phyloP scores from a whole-genome alignment of 2,329 filamentous ascomycete genomes.

The Colletotrichum liaoningense region DNA sequence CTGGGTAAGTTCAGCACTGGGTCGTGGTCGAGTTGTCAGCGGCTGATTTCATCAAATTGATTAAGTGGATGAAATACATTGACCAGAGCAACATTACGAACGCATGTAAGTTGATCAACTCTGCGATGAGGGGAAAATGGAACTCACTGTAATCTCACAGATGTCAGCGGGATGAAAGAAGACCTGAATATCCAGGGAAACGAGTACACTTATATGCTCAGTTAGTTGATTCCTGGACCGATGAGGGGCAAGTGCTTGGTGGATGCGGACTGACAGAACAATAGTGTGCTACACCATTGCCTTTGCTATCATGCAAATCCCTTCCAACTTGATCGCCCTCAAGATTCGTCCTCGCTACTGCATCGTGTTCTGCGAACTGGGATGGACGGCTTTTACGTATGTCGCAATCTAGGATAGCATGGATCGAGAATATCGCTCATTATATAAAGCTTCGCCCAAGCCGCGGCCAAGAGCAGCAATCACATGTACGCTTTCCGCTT shows the following conservation, averaged over 20 bases:
- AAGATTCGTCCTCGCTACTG: slow-evolving; percentile 72
- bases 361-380: slow-evolving; percentile 58
- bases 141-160: not conserved
- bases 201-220: slow-evolving; percentile 24
- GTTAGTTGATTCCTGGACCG: not conserved
- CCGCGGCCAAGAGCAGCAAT: slow-evolving; percentile 9
- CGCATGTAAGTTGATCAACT: not conserved
- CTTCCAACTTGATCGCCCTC: slow-evolving; percentile 76
- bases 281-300: slow-evolving; percentile 55
- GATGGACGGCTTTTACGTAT: slow-evolving; percentile 15
- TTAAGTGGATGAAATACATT: slow-evolving; percentile 25
- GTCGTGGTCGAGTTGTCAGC: not conserved
- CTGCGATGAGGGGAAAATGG: not conserved
- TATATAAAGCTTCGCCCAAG: slow-evolving; percentile 2
- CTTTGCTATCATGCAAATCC: slow-evolving; percentile 72
- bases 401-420: not conserved
- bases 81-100: slow-evolving; percentile 27
- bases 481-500: slow-evolving; percentile 48
- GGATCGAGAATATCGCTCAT: not conserved
- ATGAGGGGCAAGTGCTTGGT: too few relatives aligned
- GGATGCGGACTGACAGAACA: not conserved
- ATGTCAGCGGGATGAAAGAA: slow-evolving; percentile 19
- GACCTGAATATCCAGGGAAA: slow-evolving; percentile 11
- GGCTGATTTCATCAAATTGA: not conserved
- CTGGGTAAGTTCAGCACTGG: not conserved